Conservation (phyloP, 2,329 filamentous ascomycete species). For the Botrytis pseudocinerea region DNA sequence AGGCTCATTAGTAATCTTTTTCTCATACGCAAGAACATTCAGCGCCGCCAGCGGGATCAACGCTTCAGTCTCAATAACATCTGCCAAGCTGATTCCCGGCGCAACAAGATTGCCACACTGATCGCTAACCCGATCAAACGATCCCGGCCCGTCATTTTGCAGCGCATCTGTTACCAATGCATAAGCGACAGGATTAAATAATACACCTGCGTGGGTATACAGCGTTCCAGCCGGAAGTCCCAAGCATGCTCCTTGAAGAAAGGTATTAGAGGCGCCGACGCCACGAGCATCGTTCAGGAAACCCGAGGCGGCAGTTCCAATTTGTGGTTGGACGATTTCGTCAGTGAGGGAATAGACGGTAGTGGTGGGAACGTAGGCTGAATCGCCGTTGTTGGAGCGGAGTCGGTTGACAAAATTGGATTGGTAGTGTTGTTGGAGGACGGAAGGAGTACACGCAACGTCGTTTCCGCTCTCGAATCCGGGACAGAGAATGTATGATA, state of each 20-base stretch:
- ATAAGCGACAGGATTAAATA: constrained; percentile 17
- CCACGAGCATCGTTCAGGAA: constrained; percentile 41
- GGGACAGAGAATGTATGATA: constrained; percentile 40
- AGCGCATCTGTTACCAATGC: constrained; percentile 17
- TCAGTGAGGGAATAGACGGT: constrained; percentile 53
- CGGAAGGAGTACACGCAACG: constrained; percentile 2
- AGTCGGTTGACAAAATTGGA: constrained; percentile 48
- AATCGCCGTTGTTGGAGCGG: constrained; percentile 48
- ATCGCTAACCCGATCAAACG: background rate
- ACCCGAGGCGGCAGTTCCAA: constrained; percentile 49
- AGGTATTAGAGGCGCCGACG: constrained; percentile 9
- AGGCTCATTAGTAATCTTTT: constrained; percentile 6
- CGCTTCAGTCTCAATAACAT: constrained; percentile 13
- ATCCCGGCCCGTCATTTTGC: constrained; percentile 3
- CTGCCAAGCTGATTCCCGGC: background rate
- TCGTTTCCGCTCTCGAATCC: constrained; percentile 20
- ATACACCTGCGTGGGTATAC: constrained; percentile 9
- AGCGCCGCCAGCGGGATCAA: background rate
- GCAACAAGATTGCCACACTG: constrained; percentile 10
- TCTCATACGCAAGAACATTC: background rate
- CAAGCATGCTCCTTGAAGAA: constrained; percentile 15
- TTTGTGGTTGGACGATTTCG: constrained; percentile 54
- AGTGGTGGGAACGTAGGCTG: constrained; percentile 56
- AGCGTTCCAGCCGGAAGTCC: constrained; percentile 4
- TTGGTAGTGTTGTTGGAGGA: constrained; percentile 48